Conservation (phyloP, 192 early-diverging fungal species). For the Dissophora globulifera region DNA sequence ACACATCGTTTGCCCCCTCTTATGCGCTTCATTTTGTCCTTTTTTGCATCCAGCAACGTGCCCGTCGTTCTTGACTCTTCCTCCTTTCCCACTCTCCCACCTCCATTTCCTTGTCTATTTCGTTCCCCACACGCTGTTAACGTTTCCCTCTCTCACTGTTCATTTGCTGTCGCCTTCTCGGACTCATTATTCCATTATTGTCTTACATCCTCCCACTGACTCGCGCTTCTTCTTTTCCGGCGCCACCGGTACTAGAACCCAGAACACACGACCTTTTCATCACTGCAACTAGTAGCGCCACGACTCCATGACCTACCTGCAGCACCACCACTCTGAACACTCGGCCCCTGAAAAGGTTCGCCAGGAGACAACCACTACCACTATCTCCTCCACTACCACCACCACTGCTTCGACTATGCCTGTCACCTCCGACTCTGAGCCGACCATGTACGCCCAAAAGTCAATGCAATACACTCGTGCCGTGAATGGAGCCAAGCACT, state of each 20-base stretch:
- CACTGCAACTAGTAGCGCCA: no score
- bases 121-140: background rate
- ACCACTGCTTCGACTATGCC: slow-evolving; percentile 47
- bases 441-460: slow-evolving; percentile 33
- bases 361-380: slow-evolving; percentile 47
- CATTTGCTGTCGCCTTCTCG: background rate
- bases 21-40: background rate
- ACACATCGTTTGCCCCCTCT: background rate
- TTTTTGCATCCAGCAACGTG: no score
- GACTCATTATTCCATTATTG: background rate
- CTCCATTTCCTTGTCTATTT: background rate
- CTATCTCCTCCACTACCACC: slow-evolving; percentile 39
- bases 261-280: background rate
- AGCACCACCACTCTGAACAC: slow-evolving; percentile 13
- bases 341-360: slow-evolving; percentile 40
- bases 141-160: background rate
- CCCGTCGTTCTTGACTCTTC: no score
- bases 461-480: slow-evolving; percentile 13
- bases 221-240: background rate
- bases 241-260: no score
- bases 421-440: slow-evolving; percentile 41
- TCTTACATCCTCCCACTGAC: no score
- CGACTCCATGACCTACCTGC: slow-evolving; percentile 45
- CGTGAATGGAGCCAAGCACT: slow-evolving; percentile 19
- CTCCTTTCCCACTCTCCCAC: background rate